Evolutionary conservation across 805 yeast genomes (phyloP), one percentile per base, ranked within the genome.

Genomic region (Teunomyces cretensis): DNA sequence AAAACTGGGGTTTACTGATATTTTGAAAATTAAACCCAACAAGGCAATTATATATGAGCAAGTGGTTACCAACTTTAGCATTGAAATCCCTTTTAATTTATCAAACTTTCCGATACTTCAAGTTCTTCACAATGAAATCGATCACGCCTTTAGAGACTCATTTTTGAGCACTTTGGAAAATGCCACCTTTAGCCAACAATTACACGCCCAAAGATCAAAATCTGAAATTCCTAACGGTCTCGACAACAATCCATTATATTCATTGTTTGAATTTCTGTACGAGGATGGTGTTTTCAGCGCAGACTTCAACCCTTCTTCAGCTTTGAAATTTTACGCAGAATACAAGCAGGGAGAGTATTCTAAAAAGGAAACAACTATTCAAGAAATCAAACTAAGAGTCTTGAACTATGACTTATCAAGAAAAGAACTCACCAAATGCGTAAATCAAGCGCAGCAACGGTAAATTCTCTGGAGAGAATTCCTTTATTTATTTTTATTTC

Each of bases 231-330:
- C 54, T 14, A 50, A 49, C 6, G 50, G 45, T 30, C 36, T 26
- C 46, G 39, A 43, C 52, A 22, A 8, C n/a, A 19, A 26, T 12
- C 24, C 11, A 24, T 11, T 16, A 27, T 38, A 43, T 19, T 6
- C 22, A 19, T 19, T 19, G 7, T 64, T 64, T 41, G 52, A 61
- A 36, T 22, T 22, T 11, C 24, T 19, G 11, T 58, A 54, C 41
- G 42, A 52, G 2, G 40, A 49, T 4, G 71, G 70, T 2, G 41
- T 63, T n/a, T 58, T 57, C 38, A 49, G 49, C 11, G 52, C 53
- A 17, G 74, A 68, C 38, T 68, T 58, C 43, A 57, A 64, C 46
- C 61, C 67, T 1, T 30, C 30, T 4, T 36, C 47, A 12, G 40
- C 51, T 12, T 33, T 57, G n/a, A 31, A 33, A 6, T 35, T 40